phyloP scores from a whole-genome alignment of 208 protist species.

The Willaertia magna region DNA sequence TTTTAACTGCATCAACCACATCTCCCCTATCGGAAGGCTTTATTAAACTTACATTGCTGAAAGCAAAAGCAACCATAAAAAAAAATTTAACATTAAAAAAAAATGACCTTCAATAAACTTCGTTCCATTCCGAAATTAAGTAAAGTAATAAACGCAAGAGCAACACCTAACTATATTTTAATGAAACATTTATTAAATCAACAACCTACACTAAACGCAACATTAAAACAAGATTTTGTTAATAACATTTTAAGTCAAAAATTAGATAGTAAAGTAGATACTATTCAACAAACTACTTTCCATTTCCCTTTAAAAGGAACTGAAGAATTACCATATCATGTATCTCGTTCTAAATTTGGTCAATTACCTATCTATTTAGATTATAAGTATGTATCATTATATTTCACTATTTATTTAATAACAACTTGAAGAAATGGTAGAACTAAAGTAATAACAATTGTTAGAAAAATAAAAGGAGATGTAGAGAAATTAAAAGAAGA shows the following conservation, averaged over 20 bases:
- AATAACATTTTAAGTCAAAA: background rate
- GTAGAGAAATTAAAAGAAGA: background rate
- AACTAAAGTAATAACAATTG: background rate
- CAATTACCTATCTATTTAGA: background rate
- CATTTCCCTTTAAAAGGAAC: background rate
- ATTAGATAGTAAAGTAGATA: background rate
- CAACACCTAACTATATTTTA: background rate
- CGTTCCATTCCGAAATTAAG: background rate
- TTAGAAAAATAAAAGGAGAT: conserved; percentile 7
- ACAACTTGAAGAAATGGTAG: conserved; percentile 4
- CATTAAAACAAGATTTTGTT: background rate
- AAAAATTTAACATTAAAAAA: background rate
- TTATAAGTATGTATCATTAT: background rate
- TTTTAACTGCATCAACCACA: no score
- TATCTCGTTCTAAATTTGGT: background rate
- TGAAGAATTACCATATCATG: conserved; percentile 2
- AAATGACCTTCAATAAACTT: background rate
- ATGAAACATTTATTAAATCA: background rate
- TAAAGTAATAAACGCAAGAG: background rate
- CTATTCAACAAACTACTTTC: background rate
- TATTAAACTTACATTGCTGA: no score
- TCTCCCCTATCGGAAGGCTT: no score
- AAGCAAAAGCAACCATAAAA: no score
- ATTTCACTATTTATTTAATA: no score
- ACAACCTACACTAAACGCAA: background rate